Evolutionary conservation across 192 early-diverging fungal genomes (phyloP).

Genomic region (Coemansia sp.): DNA sequence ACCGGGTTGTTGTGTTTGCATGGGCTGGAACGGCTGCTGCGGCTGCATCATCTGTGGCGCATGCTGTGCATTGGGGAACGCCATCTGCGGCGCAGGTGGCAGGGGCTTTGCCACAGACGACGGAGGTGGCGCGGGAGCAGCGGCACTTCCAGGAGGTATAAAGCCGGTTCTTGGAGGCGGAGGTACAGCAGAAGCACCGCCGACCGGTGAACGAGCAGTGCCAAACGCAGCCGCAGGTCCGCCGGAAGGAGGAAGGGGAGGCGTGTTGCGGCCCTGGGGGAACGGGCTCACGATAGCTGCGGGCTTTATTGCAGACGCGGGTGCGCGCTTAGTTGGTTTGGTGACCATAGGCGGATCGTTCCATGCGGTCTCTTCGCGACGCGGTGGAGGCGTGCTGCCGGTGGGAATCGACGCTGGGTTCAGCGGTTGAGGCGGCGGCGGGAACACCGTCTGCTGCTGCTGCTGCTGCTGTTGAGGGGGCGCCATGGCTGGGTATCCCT

Average conservation of each 20-base stretch:
- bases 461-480: background rate
- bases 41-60: constrained; percentile 34
- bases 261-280: constrained; percentile 38
- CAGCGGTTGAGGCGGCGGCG: constrained; percentile 47
- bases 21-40: constrained; percentile 37
- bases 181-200: constrained; percentile 1
- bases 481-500: constrained; percentile 15
- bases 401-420: constrained; percentile 42
- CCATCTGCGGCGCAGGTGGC: constrained; percentile 13
- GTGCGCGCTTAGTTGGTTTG: constrained; percentile 31
- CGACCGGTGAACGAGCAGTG: constrained; percentile 18
- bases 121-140: background rate
- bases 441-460: constrained; percentile 25
- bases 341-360: constrained; percentile 40
- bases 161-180: constrained; percentile 29
- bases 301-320: constrained; percentile 12
- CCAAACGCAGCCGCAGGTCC: constrained; percentile 16
- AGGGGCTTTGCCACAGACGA: constrained; percentile 11
- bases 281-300: constrained; percentile 41
- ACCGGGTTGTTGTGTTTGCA: constrained; percentile 21
- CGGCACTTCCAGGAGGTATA: constrained; percentile 1
- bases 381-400: constrained; percentile 37
- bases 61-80: constrained; percentile 20
- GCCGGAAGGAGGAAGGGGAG: constrained; percentile 31
- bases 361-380: constrained; percentile 32